Evolutionary conservation across 1,284 basidiomycete genomes (phyloP).

Genomic region (Irpex sp.): DNA sequence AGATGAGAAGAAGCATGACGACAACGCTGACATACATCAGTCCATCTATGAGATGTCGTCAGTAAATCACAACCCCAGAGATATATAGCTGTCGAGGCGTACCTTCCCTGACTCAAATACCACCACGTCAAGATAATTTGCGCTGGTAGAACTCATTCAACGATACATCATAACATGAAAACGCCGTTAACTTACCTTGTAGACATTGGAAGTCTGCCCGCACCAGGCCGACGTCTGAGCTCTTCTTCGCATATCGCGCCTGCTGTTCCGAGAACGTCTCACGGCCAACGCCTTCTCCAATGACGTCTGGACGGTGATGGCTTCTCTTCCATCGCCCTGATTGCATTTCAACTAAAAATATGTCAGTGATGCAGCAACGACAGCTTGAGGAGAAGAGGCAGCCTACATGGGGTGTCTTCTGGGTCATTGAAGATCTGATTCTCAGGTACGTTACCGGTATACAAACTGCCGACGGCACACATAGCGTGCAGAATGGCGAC

Average conservation of each 20-base stretch:
- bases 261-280: slow-evolving; percentile 70
- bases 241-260: slow-evolving; percentile 51
- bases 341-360: slow-evolving; percentile 5
- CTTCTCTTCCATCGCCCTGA: slow-evolving; percentile 49
- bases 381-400: neutral
- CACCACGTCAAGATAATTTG: slow-evolving; percentile 64
- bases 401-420: slow-evolving; percentile 22
- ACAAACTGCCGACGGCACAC: slow-evolving; percentile 69
- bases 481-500: slow-evolving; percentile 69
- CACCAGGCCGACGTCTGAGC: slow-evolving; percentile 44
- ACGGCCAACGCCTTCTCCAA: slow-evolving; percentile 36
- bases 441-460: slow-evolving; percentile 54
- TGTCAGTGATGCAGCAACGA: neutral
- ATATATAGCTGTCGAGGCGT: slow-evolving; percentile 12
- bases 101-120: slow-evolving; percentile 71
- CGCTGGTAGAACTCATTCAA: slow-evolving; percentile 34
- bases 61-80: neutral
- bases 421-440: slow-evolving; percentile 38
- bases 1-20: neutral
- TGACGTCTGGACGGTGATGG: slow-evolving; percentile 38
- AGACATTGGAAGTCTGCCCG: slow-evolving; percentile 56
- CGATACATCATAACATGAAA: neutral
- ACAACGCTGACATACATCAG: slow-evolving; percentile 46
- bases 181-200: slow-evolving; percentile 47
- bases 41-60: slow-evolving; percentile 46